Evolutionary conservation across 2,329 filamentous ascomycete species (phyloP).

Genomic region (Penicillium brevicompactum): DNA sequence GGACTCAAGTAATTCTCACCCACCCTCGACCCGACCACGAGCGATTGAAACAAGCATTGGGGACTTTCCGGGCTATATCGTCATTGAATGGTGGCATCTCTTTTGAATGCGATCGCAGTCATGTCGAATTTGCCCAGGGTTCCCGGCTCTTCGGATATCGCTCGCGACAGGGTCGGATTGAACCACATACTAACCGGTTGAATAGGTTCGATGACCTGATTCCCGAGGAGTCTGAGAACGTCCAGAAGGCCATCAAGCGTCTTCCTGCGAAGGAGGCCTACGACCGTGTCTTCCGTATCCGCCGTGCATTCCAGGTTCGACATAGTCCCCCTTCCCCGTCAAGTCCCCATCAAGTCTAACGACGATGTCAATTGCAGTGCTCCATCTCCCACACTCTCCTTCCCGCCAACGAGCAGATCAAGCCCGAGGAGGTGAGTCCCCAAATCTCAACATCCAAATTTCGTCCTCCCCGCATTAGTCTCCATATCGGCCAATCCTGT

Average conservation of each 20-base stretch:
- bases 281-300: constrained; percentile 96
- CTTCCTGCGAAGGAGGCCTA: constrained; percentile 88
- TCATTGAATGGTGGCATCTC: neutral
- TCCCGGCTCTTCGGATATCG: constrained; percentile 17
- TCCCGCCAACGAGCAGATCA: constrained; percentile 67
- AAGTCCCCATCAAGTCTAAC: constrained; percentile 21
- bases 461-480: constrained; percentile 29
- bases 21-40: constrained; percentile 16
- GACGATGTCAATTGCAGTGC: constrained; percentile 50
- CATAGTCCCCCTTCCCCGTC: constrained; percentile 6
- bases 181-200: constrained; percentile 18
- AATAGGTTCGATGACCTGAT: constrained; percentile 90
- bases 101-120: constrained; percentile 3
- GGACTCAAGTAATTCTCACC: constrained; percentile 72
- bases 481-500: constrained; percentile 37
- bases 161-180: constrained; percentile 4
- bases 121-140: constrained; percentile 14
- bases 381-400: constrained; percentile 68
- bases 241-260: constrained; percentile 86
- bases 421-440: constrained; percentile 62
- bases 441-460: constrained; percentile 11
- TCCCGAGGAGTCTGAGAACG: constrained; percentile 84
- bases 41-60: constrained; percentile 9
- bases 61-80: neutral
- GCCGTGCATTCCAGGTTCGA: constrained; percentile 85